These are phyloP conservation scores for Myxozyma nipponensis DNA, from an alignment of 805 yeast species.

Conservation along the genomic window DNA sequence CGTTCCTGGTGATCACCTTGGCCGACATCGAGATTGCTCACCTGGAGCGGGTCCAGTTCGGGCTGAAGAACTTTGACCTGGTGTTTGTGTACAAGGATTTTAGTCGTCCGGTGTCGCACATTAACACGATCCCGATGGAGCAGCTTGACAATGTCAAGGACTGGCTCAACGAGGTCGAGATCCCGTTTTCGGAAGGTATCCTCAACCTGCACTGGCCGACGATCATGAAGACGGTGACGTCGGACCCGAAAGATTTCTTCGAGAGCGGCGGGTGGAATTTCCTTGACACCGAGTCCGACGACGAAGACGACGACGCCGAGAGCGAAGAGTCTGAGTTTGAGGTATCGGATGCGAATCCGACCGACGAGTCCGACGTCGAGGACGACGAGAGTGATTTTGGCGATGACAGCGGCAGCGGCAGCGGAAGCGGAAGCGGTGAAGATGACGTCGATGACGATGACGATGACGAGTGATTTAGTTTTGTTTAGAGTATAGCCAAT, in stretches of 20 bases:
- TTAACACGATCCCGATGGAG: constrained; percentile 93
- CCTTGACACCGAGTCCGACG: constrained; percentile 83
- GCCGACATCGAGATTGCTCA: constrained; percentile 93
- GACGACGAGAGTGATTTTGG: constrained; percentile 17
- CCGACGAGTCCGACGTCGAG: constrained; percentile 23
- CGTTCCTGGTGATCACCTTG: constrained; percentile 85
- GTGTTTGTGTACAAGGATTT: constrained; percentile 97
- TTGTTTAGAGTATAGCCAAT: neutral
- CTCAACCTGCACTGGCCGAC: constrained; percentile 93
- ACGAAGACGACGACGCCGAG: constrained; percentile 62
- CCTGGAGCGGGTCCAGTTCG: constrained; percentile 95
- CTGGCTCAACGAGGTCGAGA: constrained; percentile 97
- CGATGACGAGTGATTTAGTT: constrained; percentile 4
- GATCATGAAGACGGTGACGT: constrained; percentile 87
- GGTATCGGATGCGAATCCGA: constrained; percentile 34
- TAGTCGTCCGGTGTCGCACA: constrained; percentile 78
- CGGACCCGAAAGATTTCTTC: constrained; percentile 93
- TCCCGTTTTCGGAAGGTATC: constrained; percentile 91
- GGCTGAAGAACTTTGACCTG: constrained; percentile 90
- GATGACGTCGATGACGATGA: constrained; percentile 29
- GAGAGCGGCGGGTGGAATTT: constrained; percentile 95
- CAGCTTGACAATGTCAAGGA: constrained; percentile 86
- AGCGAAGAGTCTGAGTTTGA: constrained; percentile 65
- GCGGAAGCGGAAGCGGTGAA: constrained; percentile 31
- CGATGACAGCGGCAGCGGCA: constrained; percentile 11